Evolutionary conservation across 352 stramenopile genomes (phyloP).

Genomic region (Phytophthora europaea): DNA sequence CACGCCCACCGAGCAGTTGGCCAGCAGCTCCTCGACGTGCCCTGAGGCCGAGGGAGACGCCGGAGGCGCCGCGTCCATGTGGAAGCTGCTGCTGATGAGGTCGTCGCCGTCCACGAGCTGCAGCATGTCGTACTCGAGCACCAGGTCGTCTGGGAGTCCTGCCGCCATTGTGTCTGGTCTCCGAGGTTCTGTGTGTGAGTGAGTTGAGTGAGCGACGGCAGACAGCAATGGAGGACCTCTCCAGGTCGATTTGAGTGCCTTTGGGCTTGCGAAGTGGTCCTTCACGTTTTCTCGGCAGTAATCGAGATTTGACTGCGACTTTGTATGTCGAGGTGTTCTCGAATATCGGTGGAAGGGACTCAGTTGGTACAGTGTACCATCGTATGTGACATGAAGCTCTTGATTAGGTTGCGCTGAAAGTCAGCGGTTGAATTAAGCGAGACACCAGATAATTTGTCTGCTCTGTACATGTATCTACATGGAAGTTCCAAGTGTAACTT

Average conservation of each 20-base stretch:
- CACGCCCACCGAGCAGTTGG: slow-evolving; percentile 43
- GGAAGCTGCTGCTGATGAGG: slow-evolving; percentile 16
- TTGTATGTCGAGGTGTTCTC: slow-evolving; percentile 20
- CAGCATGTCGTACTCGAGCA: slow-evolving; percentile 59
- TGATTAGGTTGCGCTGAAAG: slow-evolving; percentile 1
- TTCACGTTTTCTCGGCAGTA: slow-evolving; percentile 11
- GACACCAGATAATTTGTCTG: background rate
- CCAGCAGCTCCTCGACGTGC: slow-evolving; percentile 44
- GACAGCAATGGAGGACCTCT: slow-evolving; percentile 4
- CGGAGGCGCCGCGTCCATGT: slow-evolving; percentile 1
- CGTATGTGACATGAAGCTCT: background rate
- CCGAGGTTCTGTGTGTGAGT: slow-evolving; percentile 6
- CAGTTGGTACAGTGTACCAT: background rate
- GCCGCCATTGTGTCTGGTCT: slow-evolving; percentile 39
- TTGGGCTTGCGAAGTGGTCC: background rate
- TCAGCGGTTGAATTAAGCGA: background rate
- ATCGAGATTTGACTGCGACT: background rate
- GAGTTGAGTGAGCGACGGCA: too few relatives aligned
- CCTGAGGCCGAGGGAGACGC: background rate
- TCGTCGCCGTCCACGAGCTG: slow-evolving; percentile 50
- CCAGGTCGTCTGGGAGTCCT: slow-evolving; percentile 45
- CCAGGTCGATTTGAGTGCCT: slow-evolving; percentile 21
- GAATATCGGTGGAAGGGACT: slow-evolving; percentile 20
- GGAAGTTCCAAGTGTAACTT: too few relatives aligned
- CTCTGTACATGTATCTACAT: too few relatives aligned